A percentile compares a stretch with the other conserved stretches of the same genome.
phyloP scores from a whole-genome alignment of 768 basidiomycete species.

The Leccinum longicurvipes region DNA sequence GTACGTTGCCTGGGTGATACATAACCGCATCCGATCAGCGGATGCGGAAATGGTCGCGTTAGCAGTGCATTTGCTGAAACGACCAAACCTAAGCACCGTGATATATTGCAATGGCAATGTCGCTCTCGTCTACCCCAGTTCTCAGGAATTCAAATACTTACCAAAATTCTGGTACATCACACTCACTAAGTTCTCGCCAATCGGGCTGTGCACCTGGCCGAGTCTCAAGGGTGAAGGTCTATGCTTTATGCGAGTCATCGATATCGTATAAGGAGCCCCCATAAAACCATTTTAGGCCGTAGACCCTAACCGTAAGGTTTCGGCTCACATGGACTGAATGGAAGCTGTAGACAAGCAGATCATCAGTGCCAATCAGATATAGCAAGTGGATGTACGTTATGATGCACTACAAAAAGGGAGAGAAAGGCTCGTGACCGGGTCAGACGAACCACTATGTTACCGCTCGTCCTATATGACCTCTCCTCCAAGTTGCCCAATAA shows the following conservation, averaged over 20 bases:
- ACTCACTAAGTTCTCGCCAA: neutral
- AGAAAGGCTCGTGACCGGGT: neutral
- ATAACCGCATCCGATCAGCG: too few species aligned
- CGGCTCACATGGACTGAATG: neutral
- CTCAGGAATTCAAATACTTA: neutral
- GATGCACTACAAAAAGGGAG: constrained; percentile 4
- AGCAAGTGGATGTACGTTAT: neutral
- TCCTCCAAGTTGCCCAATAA: constrained; percentile 30
- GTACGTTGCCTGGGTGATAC: too few species aligned
- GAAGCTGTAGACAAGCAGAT: neutral
- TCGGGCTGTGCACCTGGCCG: too few species aligned
- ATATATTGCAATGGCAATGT: neutral
- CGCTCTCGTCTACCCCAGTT: neutral
- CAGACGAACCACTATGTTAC: constrained; percentile 15
- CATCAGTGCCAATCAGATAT: neutral
- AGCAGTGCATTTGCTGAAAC: too few species aligned
- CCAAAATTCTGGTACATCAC: neutral
- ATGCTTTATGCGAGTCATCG: too few species aligned
- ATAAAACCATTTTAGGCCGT: neutral
- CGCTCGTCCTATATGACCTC: constrained; percentile 37
- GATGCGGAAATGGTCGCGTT: too few species aligned
- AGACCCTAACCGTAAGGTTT: neutral
- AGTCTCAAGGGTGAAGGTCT: too few species aligned
- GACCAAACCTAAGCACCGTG: too few species aligned
- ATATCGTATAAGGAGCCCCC: too few species aligned